phyloP scores from a whole-genome alignment of 2,329 filamentous ascomycete genomes.

The Fusarium sp. region DNA sequence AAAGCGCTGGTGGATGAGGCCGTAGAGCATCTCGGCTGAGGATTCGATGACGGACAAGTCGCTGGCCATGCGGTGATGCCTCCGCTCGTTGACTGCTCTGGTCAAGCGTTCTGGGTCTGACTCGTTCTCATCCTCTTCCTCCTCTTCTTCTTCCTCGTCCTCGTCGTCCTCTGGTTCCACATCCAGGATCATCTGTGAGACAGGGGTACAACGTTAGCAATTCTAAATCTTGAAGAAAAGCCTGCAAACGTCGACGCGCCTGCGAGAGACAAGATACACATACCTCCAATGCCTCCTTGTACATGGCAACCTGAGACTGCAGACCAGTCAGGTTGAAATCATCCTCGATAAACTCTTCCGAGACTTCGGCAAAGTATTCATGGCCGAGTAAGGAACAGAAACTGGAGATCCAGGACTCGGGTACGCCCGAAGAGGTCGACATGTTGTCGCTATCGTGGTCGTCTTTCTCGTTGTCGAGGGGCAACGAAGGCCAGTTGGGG shows the following conservation, averaged over 20 bases:
- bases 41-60: slow-evolving; percentile 96
- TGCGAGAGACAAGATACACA: slow-evolving; percentile 19
- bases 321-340: slow-evolving; percentile 98
- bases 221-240: neutral
- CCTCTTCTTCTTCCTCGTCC: slow-evolving; percentile 86
- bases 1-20: slow-evolving; percentile 97
- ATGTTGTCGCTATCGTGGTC: slow-evolving; percentile 53
- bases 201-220: slow-evolving; percentile 19
- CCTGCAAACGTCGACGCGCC: slow-evolving; percentile 2
- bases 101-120: slow-evolving; percentile 69
- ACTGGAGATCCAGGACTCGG: slow-evolving; percentile 97
- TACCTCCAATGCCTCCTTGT: slow-evolving; percentile 96
- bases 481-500: slow-evolving; percentile 25
- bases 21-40: slow-evolving; percentile 97
- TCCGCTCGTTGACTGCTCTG: slow-evolving; percentile 70
- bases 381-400: slow-evolving; percentile 96
- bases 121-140: slow-evolving; percentile 79
- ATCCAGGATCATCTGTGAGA: slow-evolving; percentile 89
- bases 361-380: slow-evolving; percentile 99
- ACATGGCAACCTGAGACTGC: slow-evolving; percentile 96
- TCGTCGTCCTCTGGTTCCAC: slow-evolving; percentile 96
- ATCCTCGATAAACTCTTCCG: slow-evolving; percentile 99
- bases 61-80: slow-evolving; percentile 87
- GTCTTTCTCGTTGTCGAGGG: slow-evolving; percentile 17
- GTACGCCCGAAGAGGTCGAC: slow-evolving; percentile 71